These are phyloP conservation scores for Nannochloris sp. DNA, from an alignment of 139 green algal genomes.

Conservation along the genomic window DNA sequence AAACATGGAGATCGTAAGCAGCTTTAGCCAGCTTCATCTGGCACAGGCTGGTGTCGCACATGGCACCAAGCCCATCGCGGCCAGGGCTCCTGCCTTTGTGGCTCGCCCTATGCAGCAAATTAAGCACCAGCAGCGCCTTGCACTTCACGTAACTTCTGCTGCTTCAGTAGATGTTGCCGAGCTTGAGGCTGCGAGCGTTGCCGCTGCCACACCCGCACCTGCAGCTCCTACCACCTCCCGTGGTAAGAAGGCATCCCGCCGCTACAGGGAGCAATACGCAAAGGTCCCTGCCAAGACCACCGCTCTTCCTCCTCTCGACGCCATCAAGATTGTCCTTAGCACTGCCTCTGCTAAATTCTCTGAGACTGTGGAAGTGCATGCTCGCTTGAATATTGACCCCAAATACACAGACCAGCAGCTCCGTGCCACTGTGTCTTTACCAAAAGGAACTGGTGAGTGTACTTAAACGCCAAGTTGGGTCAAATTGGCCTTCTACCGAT, in stretches of 20 bases:
- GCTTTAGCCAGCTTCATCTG: neutral
- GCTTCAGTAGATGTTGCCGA: slow-evolving; percentile 17
- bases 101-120: neutral
- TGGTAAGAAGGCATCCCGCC: slow-evolving; percentile 15
- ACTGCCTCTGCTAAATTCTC: slow-evolving; percentile 87
- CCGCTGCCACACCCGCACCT: neutral
- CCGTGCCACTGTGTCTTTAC: slow-evolving; percentile 89
- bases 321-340: slow-evolving; percentile 52
- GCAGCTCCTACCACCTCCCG: neutral
- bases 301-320: slow-evolving; percentile 54
- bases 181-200: slow-evolving; percentile 13
- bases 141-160: neutral
- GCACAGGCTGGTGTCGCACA: neutral
- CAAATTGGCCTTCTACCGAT: no score
- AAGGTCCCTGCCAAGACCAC: slow-evolving; percentile 24
- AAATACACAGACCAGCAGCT: slow-evolving; percentile 99
- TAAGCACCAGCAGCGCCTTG: neutral
- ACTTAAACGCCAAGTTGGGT: neutral
- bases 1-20: no score
- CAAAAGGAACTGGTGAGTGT: slow-evolving; percentile 67
- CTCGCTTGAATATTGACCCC: slow-evolving; percentile 75
- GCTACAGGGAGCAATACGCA: slow-evolving; percentile 2
- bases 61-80: neutral
- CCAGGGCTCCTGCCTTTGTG: neutral
- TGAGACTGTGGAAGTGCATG: slow-evolving; percentile 95